Percentiles rank a stretch among this genome's conserved stretches.
Conservation (phyloP, 345 rosid species). For the Draba incana region DNA sequence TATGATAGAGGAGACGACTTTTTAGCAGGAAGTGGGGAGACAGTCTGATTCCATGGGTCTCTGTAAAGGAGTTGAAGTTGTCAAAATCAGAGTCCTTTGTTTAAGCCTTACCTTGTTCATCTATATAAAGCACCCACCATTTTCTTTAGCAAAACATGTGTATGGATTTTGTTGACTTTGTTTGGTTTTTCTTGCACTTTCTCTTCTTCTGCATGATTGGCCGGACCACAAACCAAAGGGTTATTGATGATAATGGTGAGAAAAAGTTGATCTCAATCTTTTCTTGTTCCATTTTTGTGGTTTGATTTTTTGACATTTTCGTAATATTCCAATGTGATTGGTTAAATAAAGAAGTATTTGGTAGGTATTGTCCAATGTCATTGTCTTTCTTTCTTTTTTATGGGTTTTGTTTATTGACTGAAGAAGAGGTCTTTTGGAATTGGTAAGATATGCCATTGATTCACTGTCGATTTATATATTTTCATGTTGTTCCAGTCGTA, state of each 20-base stretch:
- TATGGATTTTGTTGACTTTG: slow-evolving; percentile 22
- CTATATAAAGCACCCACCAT: slow-evolving; percentile 7
- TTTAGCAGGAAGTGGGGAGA: slow-evolving; percentile 36
- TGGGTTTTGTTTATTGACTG: slow-evolving; percentile 8
- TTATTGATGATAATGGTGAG: slow-evolving; percentile 13
- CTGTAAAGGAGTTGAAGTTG: slow-evolving; percentile 34
- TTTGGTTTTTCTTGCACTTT: slow-evolving; percentile 24
- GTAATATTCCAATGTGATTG: background rate
- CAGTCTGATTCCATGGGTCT: slow-evolving; percentile 21
- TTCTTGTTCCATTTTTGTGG: background rate
- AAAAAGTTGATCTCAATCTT: slow-evolving; percentile 3
- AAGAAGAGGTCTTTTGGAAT: slow-evolving; percentile 26
- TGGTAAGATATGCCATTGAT: slow-evolving; percentile 34
- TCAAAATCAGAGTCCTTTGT: slow-evolving; percentile 25
- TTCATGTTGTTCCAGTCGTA: background rate
- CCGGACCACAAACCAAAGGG: slow-evolving; percentile 26
- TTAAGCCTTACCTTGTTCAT: slow-evolving; percentile 7
- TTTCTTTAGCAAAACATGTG: slow-evolving; percentile 8
- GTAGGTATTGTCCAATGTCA: slow-evolving; percentile 18
- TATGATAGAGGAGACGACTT: slow-evolving; percentile 39
- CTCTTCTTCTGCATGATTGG: slow-evolving; percentile 18
- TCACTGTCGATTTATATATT: background rate
- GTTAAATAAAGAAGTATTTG: slow-evolving; percentile 23
- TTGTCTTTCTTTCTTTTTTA: slow-evolving; percentile 7
- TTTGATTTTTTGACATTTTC: background rate